Base-by-base conservation (phyloP, 495 filamentous ascomycete species). In the Stereocaulon alpinum region DNA sequence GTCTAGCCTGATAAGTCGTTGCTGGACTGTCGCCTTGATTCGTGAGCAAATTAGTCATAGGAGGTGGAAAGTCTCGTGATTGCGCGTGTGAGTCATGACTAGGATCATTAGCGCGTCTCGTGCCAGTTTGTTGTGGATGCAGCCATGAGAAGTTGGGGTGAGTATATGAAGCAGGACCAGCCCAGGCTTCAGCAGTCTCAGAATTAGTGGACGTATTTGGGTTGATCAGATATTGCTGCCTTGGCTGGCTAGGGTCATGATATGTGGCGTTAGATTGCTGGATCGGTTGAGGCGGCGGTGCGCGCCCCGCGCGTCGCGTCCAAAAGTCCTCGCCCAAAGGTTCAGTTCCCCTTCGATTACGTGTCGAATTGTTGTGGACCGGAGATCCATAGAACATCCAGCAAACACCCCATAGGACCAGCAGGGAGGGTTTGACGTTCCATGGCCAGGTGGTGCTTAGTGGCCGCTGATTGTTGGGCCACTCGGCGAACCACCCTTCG, bases 351-450 rank as follows among this genome's bases (percentile, higher is more conserved):
- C 50, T 27, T 24, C 48, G 41, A 47, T 60, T 54, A 49, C 49
- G 58, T 43, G 58, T 60, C 40, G 6, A 34, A 5, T 34, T 44
- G 10, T 54, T 29, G 24, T 54, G 24, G 29, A 24, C 48, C 22
- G 58, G 54, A 37, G 48, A 52, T 60, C 58, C 58, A 66, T 74
- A 75, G 65, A 78, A 79, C 77, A 78, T 79, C 78, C 78, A 81
- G 60, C 78, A 81, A 6, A 80, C 77, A 10, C 78, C 78, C 78
- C 78, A 81, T 55, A 80, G 64, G 27, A 81, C 75, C 41, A 77
- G 70, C 27, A 80, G 67, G 27, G 75, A 70, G 2, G 77, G 76
- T 61, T 70, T 69, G 62, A 80, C 73, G 32, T 68, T 74, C 77
- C 78, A 80, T 20, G 77, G 76, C 77, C 74, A 76, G 48, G 77